Evolutionary conservation across 2,329 filamentous ascomycete species (phyloP).

Genomic region (Stachybotrys chartarum): DNA sequence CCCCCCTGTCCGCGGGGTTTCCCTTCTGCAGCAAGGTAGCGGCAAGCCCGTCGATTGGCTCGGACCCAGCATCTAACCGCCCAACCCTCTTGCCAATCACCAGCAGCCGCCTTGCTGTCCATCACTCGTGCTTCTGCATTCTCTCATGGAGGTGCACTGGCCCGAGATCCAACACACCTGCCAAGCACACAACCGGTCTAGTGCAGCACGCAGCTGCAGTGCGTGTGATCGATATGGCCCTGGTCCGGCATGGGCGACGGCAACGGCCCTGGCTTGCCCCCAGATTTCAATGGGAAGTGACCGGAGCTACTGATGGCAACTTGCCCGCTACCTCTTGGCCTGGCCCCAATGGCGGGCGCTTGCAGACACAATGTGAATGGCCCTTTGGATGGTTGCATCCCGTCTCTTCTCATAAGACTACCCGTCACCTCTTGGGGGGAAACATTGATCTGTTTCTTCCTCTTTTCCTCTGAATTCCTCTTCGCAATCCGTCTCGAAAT

Average conservation of each 20-base stretch:
- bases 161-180: too few species aligned
- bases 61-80: background rate
- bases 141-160: too few species aligned
- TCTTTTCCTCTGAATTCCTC: background rate
- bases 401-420: background rate
- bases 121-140: too few species aligned
- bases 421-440: background rate
- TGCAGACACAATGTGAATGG: background rate
- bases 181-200: too few species aligned
- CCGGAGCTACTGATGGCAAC: background rate
- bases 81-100: background rate
- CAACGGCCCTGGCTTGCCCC: background rate
- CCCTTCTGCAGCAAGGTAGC: background rate
- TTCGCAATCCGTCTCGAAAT: background rate
- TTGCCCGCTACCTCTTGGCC: background rate
- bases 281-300: background rate
- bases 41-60: background rate
- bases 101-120: background rate
- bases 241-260: background rate
- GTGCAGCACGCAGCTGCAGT: background rate
- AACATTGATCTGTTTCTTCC: background rate
- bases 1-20: background rate
- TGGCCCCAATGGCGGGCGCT: background rate
- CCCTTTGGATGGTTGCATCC: background rate
- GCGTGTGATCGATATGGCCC: background rate